Evolutionary conservation across 2,329 filamentous ascomycete genomes (phyloP).

Genomic region (Botrytis pseudocinerea): DNA sequence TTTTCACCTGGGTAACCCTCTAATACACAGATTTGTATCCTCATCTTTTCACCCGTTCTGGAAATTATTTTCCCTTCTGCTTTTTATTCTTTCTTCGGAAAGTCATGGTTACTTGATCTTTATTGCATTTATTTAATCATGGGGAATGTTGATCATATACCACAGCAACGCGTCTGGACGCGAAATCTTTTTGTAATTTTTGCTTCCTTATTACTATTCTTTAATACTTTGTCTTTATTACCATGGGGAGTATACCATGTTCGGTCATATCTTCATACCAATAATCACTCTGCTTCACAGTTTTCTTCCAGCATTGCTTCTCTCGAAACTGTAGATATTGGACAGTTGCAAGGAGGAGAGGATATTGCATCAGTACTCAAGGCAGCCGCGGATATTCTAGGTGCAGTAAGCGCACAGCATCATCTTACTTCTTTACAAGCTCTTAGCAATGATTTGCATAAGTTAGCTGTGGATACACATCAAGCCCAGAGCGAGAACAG

Average conservation of each 20-base stretch:
- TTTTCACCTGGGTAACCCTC: background rate
- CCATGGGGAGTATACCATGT: constrained; percentile 17
- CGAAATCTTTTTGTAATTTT: constrained; percentile 18
- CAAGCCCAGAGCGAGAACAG: background rate
- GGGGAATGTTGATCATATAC: constrained; percentile 23
- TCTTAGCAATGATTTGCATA: constrained; percentile 21
- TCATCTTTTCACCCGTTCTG: background rate
- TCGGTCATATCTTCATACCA: background rate
- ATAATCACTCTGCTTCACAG: background rate
- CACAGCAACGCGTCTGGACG: constrained; percentile 20
- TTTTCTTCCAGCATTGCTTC: constrained; percentile 1
- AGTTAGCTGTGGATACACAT: constrained; percentile 3
- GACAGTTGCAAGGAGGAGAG: constrained; percentile 5
- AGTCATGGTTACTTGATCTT: constrained; percentile 6
- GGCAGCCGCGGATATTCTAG: constrained; percentile 10
- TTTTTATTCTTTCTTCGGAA: background rate
- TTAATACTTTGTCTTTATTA: constrained; percentile 20
- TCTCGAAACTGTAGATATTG: background rate
- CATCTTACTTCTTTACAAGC: constrained; percentile 14
- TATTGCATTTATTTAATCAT: constrained; percentile 10
- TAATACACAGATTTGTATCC: background rate
- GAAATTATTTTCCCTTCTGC: background rate
- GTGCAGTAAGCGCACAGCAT: constrained; percentile 12
- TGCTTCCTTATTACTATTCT: constrained; percentile 14
- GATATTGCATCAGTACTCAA: constrained; percentile 8